These are phyloP conservation scores for Tulasnella sp. DNA, from an alignment of 768 basidiomycete genomes.

Conservation along the genomic window DNA sequence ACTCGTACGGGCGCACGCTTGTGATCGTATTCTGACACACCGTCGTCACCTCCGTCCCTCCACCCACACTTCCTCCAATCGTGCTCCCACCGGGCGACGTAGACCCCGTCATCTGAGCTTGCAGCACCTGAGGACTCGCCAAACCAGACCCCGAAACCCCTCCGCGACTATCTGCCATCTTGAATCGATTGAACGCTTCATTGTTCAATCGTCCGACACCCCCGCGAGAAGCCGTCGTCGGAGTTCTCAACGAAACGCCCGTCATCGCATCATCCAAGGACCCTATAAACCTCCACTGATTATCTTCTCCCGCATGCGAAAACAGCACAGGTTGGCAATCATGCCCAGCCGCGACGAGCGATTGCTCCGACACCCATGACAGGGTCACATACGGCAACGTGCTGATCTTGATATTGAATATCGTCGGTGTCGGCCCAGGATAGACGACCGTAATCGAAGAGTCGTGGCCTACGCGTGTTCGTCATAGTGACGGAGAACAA, in stretches of 20 bases:
- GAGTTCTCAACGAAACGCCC: constrained; percentile 25
- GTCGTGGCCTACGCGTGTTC: constrained; percentile 86
- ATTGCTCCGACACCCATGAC: constrained; percentile 71
- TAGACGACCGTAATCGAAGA: constrained; percentile 89
- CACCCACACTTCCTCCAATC: constrained; percentile 11
- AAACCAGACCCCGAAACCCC: constrained; percentile 27
- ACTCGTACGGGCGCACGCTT: constrained; percentile 66
- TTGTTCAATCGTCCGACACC: constrained; percentile 65
- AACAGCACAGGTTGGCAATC: constrained; percentile 94
- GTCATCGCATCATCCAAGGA: constrained; percentile 60
- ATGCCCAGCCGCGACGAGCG: constrained; percentile 85
- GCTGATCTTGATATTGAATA: constrained; percentile 62
- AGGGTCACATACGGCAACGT: constrained; percentile 76
- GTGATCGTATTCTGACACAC: constrained; percentile 99
- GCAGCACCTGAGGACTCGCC: constrained; percentile 16
- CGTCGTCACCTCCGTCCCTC: constrained; percentile 53
- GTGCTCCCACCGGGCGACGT: constrained; percentile 25
- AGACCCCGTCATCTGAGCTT: constrained; percentile 19
- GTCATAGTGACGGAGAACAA: too few relatives aligned
- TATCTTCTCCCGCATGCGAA: constrained; percentile 42
- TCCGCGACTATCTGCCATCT: constrained; percentile 77
- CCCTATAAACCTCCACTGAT: constrained; percentile 67
- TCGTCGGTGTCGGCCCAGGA: constrained; percentile 48
- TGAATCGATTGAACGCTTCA: constrained; percentile 89
- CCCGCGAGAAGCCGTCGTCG: constrained; percentile 17